phyloP scores from a whole-genome alignment of 495 filamentous ascomycete species.

The Chaetomidium leptoderma region DNA sequence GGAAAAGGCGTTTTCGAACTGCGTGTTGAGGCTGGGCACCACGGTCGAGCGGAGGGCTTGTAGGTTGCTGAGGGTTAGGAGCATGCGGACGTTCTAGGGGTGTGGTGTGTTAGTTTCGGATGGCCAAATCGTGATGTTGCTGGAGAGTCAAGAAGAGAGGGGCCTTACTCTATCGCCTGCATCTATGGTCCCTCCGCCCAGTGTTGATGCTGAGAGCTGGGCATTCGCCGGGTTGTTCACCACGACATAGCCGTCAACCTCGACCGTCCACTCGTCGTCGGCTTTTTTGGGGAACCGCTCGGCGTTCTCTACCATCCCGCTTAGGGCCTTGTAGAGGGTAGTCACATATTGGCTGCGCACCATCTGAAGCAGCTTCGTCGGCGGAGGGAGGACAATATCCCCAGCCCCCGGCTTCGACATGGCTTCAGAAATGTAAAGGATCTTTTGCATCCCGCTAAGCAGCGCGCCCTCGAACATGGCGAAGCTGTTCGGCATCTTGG shows the following conservation, averaged over 20 bases:
- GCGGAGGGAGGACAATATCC: slow-evolving; percentile 76
- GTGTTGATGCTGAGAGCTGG: slow-evolving; percentile 24
- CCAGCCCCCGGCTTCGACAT: slow-evolving; percentile 60
- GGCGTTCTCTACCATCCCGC: slow-evolving; percentile 93
- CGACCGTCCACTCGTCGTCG: slow-evolving; percentile 55
- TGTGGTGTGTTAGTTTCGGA: slow-evolving; percentile 18
- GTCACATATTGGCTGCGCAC: slow-evolving; percentile 83
- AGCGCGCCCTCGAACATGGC: slow-evolving; percentile 72
- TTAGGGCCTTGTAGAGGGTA: slow-evolving; percentile 84
- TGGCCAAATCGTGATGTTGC: background rate
- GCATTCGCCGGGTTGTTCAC: slow-evolving; percentile 21
- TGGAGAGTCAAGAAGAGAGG: background rate
- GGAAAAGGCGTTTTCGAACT: slow-evolving; percentile 86
- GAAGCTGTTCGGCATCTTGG: slow-evolving; percentile 83
- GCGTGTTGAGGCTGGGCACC: slow-evolving; percentile 74
- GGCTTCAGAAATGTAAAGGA: slow-evolving; percentile 85
- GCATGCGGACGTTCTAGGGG: slow-evolving; percentile 79
- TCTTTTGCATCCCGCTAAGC: slow-evolving; percentile 81
- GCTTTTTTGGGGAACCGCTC: slow-evolving; percentile 61
- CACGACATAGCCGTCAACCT: slow-evolving; percentile 40
- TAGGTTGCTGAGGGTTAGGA: slow-evolving; percentile 88
- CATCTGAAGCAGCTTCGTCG: slow-evolving; percentile 76
- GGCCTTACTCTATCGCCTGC: slow-evolving; percentile 62
- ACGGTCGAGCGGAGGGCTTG: slow-evolving; percentile 69
- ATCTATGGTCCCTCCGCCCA: slow-evolving; percentile 56